Base-by-base conservation (phyloP, 2,329 filamentous ascomycete genomes). In the Aspergillus brunneoviolaceus region DNA sequence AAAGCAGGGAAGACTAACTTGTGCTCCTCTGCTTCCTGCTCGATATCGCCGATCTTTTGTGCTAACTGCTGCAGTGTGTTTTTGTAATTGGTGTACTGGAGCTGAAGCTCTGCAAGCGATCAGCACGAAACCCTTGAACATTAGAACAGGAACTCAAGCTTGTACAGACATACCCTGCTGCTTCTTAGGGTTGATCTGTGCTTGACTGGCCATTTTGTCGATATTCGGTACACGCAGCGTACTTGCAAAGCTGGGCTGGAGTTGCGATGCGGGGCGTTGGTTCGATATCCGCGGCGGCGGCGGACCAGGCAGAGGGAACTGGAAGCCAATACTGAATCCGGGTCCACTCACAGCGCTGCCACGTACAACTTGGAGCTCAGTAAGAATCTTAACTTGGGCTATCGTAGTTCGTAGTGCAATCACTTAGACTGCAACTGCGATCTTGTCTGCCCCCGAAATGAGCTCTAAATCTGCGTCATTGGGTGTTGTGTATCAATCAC, bases 1-100 rank as follows among this genome's bases (percentile, higher is more conserved):
- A 25, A n/a, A 33, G 6, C 9, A n/a, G 3, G 21, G 50, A 10
- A 23, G 2, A 77, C 89, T 75, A 80, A 98, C 95, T 96, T 98
- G 83, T 99, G 95, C 76, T 99, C 95, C 77, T 99, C 95, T 21
- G 91, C 89, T 76, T 98, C 95, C 76, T 96, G 92, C 80, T 99
- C 95, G 59, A 99, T 93, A 73, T 98, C 93, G 47, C 95, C 95
- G 69, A 99, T 97, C 77, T 96, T 98, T 72, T 92, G 89, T 31
- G 95, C 95, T 70, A 99, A 87, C 73, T 95, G 91, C 78, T 98
- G 94, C 60, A 99, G 85, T 35, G 82, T 87, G 70, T 85, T 87
- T 72, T 88, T 89, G 82, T 85, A 82, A 65, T 77, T 82, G 47
- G 77, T 75, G 68, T 82, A 82, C 65, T 82, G 80, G 55, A 73